These are phyloP conservation scores for Chalciporus sphaerocephalus DNA, from an alignment of 768 basidiomycete genomes.

Conservation along the genomic window DNA sequence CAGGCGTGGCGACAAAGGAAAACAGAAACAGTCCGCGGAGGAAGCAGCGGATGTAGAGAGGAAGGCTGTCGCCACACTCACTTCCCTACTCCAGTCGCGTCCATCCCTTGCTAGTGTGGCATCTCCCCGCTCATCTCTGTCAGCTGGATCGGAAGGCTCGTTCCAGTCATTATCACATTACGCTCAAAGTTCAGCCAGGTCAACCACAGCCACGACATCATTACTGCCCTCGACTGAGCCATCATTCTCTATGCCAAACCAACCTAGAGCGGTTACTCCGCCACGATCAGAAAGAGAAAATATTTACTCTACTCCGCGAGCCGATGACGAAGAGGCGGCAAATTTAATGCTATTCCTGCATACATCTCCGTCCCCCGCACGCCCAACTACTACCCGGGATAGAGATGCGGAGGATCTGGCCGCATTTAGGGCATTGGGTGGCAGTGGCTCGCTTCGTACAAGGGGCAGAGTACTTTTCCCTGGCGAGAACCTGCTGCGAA, in stretches of 20 bases:
- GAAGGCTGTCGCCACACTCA: slow-evolving; percentile 79
- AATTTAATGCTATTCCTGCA: slow-evolving; percentile 82
- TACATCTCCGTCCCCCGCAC: slow-evolving; percentile 77
- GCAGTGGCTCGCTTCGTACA: slow-evolving; percentile 43
- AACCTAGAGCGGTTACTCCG: slow-evolving; percentile 32
- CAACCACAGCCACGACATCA: slow-evolving; percentile 39
- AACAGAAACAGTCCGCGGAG: slow-evolving; percentile 40
- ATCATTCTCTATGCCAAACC: slow-evolving; percentile 29
- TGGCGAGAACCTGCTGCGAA: slow-evolving; percentile 31
- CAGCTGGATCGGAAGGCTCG: slow-evolving; percentile 66
- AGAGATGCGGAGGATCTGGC: slow-evolving; percentile 48
- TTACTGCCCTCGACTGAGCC: slow-evolving; percentile 39
- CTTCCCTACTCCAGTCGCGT: slow-evolving; percentile 62
- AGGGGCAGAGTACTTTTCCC: slow-evolving; percentile 73
- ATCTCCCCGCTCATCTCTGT: slow-evolving; percentile 68
- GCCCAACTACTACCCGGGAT: slow-evolving; percentile 46
- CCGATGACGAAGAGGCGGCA: slow-evolving; percentile 76
- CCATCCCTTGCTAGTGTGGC: slow-evolving; percentile 58
- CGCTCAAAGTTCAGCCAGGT: slow-evolving; percentile 63
- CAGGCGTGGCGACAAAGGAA: slow-evolving; percentile 43
- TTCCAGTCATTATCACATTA: slow-evolving; percentile 59
- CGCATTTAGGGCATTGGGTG: slow-evolving; percentile 54
- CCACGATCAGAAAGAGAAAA: slow-evolving; percentile 31
- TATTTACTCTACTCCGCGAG: slow-evolving; percentile 47
- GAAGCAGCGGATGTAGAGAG: slow-evolving; percentile 56